A percentile compares a stretch with the other conserved stretches of the same genome.
Evolutionary conservation across 768 basidiomycete species (phyloP).

Genomic region (Pisolithus marmoratus): DNA sequence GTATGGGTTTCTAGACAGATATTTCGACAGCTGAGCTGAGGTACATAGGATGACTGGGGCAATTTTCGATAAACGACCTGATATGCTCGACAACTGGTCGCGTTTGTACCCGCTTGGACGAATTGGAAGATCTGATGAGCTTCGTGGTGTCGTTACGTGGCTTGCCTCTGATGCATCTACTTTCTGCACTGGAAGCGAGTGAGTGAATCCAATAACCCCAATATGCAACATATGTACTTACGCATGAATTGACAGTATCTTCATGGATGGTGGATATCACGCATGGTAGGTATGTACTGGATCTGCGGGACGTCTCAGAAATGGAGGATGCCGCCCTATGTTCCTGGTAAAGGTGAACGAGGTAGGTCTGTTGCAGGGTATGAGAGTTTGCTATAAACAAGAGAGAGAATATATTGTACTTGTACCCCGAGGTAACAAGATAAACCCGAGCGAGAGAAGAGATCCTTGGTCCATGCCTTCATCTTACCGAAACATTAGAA

Average conservation of each 20-base stretch:
- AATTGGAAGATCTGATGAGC: conserved; percentile 65
- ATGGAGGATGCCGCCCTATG: too few species aligned
- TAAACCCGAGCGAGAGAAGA: too few species aligned
- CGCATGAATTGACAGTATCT: conserved; percentile 18
- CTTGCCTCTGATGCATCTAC: conserved; percentile 70
- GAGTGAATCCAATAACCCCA: conserved; percentile 23
- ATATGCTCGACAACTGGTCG: conserved; percentile 63
- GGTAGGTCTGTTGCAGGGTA: too few species aligned
- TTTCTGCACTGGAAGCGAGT: conserved; percentile 83
- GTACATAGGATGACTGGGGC: conserved; percentile 68
- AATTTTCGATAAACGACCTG: conserved; percentile 59
- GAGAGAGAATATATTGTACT: too few species aligned
- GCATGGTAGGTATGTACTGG: conserved; percentile 20
- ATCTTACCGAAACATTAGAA: too few species aligned
- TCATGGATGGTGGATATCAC: conserved; percentile 27
- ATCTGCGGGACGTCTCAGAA: too few species aligned
- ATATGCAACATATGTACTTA: background rate
- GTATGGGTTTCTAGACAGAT: conserved; percentile 12
- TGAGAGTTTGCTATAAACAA: too few species aligned
- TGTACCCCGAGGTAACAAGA: too few species aligned
- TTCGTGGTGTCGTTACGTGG: conserved; percentile 69
- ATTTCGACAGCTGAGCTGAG: background rate
- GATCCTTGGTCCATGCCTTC: too few species aligned
- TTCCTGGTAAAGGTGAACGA: too few species aligned
- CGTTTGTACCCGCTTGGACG: conserved; percentile 63